A percentile compares a stretch with the other conserved stretches of the same genome.
phyloP scores from a whole-genome alignment of 257 asterid genomes.

The Salvia rosmarinus region DNA sequence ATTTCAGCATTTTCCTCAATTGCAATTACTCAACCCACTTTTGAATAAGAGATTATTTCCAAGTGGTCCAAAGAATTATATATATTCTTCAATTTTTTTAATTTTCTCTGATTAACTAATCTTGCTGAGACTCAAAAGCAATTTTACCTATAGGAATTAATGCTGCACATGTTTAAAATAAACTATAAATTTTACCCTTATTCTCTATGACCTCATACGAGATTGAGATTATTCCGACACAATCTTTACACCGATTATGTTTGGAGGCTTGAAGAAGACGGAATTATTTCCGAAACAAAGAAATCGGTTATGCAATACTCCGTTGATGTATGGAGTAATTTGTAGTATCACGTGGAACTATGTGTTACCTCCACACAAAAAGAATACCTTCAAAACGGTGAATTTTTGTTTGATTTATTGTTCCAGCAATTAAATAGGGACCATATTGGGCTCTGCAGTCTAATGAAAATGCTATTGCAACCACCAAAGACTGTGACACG shows the following conservation, averaged over 20 bases:
- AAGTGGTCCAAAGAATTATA: slow-evolving; percentile 39
- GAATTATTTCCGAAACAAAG: no score
- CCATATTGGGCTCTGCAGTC: slow-evolving; percentile 13
- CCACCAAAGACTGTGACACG: slow-evolving; percentile 31
- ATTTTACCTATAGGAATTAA: no score
- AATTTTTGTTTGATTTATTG: background rate
- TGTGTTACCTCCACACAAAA: background rate
- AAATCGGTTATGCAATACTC: no score
- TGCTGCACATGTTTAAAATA: no score
- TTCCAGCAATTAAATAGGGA: background rate
- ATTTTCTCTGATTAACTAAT: background rate
- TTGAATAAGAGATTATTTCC: slow-evolving; percentile 10
- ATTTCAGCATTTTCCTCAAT: slow-evolving; percentile 15
- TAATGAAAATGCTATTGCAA: slow-evolving; percentile 33
- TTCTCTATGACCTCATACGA: no score
- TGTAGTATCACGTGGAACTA: no score
- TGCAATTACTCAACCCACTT: slow-evolving; percentile 16
- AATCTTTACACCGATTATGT: no score
- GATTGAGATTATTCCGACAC: no score
- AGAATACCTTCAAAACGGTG: background rate
- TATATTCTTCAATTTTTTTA: background rate
- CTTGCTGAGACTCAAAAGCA: no score
- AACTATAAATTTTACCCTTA: no score
- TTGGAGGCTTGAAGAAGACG: no score
- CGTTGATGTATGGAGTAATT: no score